Evolutionary conservation across 805 yeast species (phyloP), one percentile per base, ranked within the genome.

Genomic region (Wickerhamomyces bisporus): DNA sequence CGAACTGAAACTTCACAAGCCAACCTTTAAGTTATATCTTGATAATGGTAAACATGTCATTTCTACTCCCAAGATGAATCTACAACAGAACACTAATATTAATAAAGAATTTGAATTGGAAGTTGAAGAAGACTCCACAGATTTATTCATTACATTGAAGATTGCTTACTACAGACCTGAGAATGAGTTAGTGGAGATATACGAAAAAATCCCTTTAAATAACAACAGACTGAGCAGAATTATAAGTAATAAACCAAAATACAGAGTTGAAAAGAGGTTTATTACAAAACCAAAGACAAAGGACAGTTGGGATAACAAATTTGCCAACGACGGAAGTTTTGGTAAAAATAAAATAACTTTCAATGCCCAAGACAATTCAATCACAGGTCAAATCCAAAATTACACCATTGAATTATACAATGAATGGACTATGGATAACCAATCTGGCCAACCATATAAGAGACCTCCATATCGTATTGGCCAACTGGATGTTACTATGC

Each of bases 301-400:
- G 19, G 94, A 84, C 62, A 62, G 70, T 3, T 75, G 91, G 82
- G 74, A 73, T 25, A 59, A 66, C 25, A 63, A 74, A 39, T 71
- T 87, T 45, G 96, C 97, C 2, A 68, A 70, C 25, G 94, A 87
- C 58, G 98, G 98, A 2, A 86, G 96, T 26, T 88, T 86, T 68
- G 96, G 87, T 8, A 71, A 91, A 51, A 75, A 84, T 38, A 79
- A 81, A 48, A 66, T 89, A 38, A 73, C 73, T 32, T 81, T 83
- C 50, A 70, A 71, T 18, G 75, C 74, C 40, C 73, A 73, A 49
- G 79, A 79, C 50, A 60, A 68, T 16, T 70, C 69, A 23, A 66
- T 84, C 32, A 73, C 71, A 14, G 82, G 86, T 14, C 57, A 62
- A 34, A 65, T 77, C 1, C 63, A 65, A 40, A 67, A 65, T 33